phyloP scores from a whole-genome alignment of 306 rosid species.

The Urtica urens region DNA sequence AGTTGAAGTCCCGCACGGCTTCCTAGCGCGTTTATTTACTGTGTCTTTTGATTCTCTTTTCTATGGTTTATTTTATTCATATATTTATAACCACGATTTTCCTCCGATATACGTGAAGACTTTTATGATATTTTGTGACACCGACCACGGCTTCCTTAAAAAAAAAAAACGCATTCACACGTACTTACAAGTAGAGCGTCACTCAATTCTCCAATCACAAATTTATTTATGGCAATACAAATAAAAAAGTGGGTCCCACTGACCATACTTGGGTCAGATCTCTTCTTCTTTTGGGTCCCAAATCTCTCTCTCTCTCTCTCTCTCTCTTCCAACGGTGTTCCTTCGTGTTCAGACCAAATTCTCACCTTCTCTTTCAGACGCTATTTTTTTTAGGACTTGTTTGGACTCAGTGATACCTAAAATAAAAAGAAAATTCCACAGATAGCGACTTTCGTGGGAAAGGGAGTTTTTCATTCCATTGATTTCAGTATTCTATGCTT shows the following conservation, averaged over 20 bases:
- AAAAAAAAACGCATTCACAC: no score
- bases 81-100: no score
- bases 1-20: no score
- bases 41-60: no score
- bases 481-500: slow-evolving; percentile 9
- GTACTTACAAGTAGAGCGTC: no score
- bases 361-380: slow-evolving; percentile 30
- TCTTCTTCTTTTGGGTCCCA: slow-evolving; percentile 56
- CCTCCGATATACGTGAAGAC: no score
- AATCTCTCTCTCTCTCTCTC: neutral
- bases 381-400: slow-evolving; percentile 17
- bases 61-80: no score
- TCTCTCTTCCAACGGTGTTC: slow-evolving; percentile 36
- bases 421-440: slow-evolving; percentile 1
- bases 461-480: neutral
- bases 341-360: slow-evolving; percentile 37
- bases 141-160: no score
- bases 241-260: slow-evolving; percentile 43
- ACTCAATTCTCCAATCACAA: no score
- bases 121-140: no score
- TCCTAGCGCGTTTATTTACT: no score
- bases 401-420: neutral
- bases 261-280: slow-evolving; percentile 50
- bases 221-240: no score
- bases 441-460: slow-evolving; percentile 7